Evolutionary conservation across 306 rosid species (phyloP), one percentile per base, ranked within the genome.

Genomic region (Inga oerstediana): DNA sequence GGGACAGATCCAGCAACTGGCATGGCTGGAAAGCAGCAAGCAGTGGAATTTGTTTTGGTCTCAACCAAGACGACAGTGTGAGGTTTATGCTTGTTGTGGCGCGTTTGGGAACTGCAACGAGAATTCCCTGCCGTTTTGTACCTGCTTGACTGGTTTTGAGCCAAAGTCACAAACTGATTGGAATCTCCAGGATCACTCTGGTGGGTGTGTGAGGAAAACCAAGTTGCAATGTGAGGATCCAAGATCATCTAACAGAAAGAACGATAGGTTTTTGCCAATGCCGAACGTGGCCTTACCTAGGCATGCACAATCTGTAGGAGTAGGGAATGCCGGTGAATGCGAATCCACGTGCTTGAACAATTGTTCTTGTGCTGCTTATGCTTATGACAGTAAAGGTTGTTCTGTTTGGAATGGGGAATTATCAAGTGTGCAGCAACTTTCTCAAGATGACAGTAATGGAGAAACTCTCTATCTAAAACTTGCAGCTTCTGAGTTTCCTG

Each of bases 401-500:
- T 86, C 73, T 48, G 41, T 88, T 59, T 95, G 98, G 98, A 34
- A 4, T 1, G 92, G 83, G n/a, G 92, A 88, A 8, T 87, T 93
- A 74, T 84, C 91, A 79, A 35, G 87, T 87, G 72, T 93, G 80
- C 81, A 89, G 34, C 90, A 93, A 79, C 89, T 85, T n/a, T 6
- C 87, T 11, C 81, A 45, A 67, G 87, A 68, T 51, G 91, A 86
- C 20, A 19, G 83, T 14, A 45, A 59, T 10, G 93, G 91, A 12
- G 76, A 46, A 66, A 84, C 89, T 16, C 66, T 93, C 75, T 76
- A 84, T 82, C 84, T 95, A 34, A 91, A 69, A 64, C 92, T 95
- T 39, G 93, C 95, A 80, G 97, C 97, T 81, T 95, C 97, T 3
- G 98, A 93, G 86, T 82, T 95, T 74, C 67, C 74, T 20, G 80